Evolutionary conservation across 495 filamentous ascomycete genomes (phyloP), one percentile per base, ranked within the genome.

Genomic region (Thozetella sp.): DNA sequence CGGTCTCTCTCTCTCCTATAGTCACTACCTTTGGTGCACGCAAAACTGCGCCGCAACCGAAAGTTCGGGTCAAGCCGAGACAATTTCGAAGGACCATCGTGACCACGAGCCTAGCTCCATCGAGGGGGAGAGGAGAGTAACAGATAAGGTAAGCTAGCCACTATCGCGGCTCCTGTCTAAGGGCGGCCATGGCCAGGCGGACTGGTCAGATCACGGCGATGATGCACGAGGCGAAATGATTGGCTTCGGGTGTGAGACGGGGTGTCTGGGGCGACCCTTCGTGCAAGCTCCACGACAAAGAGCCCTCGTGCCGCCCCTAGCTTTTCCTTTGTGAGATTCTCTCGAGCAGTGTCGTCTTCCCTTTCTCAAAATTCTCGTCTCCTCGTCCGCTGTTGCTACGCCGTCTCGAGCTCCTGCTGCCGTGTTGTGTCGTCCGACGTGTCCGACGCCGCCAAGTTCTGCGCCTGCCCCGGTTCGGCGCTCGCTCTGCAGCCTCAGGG

Each of bases 171-270:
- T 48, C 11, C 43, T 11, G n/a, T 48, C 11, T n/a, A 11, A 19
- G 11, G 11, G n/a, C 43, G 4, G 4, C n/a, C 43, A 19, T 48
- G n/a, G 43, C 43, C 43, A 48, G 12, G 43, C 20, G n/a, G 43
- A 20, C 43, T 13, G 43, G 43, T 48, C 43, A 48, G 43, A 48
- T 48, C n/a, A n/a, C 43, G 20, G 43, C 9, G n/a, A 15, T 19
- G 43, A 48, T 48, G 43, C 43, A 48, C 43, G 43, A 48, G 43
- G 43, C 43, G n/a, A 48, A 48, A 48, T 48, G 43, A 48, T 48
- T 48, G 43, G 43, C n/a, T 20, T 48, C 43, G 43, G 43, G 6
- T 10, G 4, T 48, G 43, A 48, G 43, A 48, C 43, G n/a, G 6
- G 43, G 9, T 48, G 11, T 13, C n/a, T 48, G 43, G 20, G 43